Evolutionary conservation across 108 stramenopile genomes (phyloP).

Genomic region (Craspedostauros australis): DNA sequence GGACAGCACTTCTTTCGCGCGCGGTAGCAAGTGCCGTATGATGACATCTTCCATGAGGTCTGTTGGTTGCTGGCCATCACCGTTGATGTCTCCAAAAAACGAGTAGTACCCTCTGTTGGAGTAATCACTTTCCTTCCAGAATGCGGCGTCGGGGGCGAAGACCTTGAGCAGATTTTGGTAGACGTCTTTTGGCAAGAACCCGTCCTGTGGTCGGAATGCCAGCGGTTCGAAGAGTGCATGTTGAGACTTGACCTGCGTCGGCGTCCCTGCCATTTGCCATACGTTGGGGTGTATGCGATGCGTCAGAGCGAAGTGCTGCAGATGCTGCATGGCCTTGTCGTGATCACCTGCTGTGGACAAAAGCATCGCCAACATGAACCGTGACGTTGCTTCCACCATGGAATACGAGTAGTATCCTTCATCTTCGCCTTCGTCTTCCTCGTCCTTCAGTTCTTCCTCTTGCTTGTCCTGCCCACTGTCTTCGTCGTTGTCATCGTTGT

Average conservation of each 20-base stretch:
- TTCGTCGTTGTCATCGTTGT: conserved; percentile 17
- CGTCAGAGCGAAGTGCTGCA: conserved; percentile 56
- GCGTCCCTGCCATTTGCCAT: conserved; percentile 32
- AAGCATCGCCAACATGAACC: conserved; percentile 78
- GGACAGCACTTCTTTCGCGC: conserved; percentile 39
- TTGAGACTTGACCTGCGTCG: conserved; percentile 2
- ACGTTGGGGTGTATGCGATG: conserved; percentile 85
- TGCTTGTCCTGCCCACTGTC: neutral
- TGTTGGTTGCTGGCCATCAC: conserved; percentile 7
- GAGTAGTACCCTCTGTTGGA: conserved; percentile 72
- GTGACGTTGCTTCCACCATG: conserved; percentile 62
- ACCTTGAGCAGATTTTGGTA: conserved; percentile 47
- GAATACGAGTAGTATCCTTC: conserved; percentile 46
- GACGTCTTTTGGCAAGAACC: conserved; percentile 45
- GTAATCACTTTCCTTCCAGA: conserved; percentile 76
- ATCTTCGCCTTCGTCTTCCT: conserved; percentile 11
- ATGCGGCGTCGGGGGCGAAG: conserved; percentile 62
- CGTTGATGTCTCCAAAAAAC: conserved; percentile 52
- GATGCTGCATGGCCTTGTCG: conserved; percentile 41
- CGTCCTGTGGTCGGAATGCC: conserved; percentile 11
- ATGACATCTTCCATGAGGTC: conserved; percentile 74
- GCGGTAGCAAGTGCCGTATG: conserved; percentile 54
- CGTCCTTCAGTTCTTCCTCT: conserved; percentile 11
- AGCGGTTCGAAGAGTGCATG: no score
- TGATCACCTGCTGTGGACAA: conserved; percentile 50